Percentiles rank a stretch among this genome's conserved stretches.
Conservation (phyloP, 176 grass and related monocot genomes). For the Rhynchospora pubera region DNA sequence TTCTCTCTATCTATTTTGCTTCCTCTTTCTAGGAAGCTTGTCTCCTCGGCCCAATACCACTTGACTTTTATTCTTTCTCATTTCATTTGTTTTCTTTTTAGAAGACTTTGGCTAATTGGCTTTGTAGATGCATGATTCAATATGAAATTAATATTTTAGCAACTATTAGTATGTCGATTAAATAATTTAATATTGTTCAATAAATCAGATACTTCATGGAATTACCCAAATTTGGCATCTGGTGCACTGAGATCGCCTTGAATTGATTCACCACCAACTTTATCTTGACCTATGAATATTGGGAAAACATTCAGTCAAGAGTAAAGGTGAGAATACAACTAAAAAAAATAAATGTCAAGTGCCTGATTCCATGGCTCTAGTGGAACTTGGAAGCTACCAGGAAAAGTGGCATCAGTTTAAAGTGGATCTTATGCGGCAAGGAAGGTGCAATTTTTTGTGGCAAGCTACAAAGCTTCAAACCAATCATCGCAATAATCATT, state of each 20-base stretch:
- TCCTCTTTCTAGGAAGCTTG: conserved; percentile 14
- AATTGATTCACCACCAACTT: neutral
- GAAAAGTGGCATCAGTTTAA: neutral
- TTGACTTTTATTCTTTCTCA: conserved; percentile 3
- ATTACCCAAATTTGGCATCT: too few relatives aligned
- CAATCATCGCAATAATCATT: neutral
- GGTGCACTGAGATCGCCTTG: too few relatives aligned
- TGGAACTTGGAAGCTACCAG: neutral
- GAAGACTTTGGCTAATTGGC: neutral
- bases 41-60: neutral
- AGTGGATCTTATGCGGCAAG: neutral
- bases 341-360: conserved; percentile 2
- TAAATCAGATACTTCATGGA: too few relatives aligned
- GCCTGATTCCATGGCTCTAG: neutral
- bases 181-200: too few relatives aligned
- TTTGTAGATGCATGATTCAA: too few relatives aligned
- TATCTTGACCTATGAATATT: neutral
- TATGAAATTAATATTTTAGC: too few relatives aligned
- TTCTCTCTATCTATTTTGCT: neutral
- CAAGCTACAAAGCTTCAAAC: neutral
- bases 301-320: neutral
- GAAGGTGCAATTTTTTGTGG: neutral
- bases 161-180: too few relatives aligned
- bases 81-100: neutral
- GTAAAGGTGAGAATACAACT: neutral